Evolutionary conservation across 192 early-diverging fungal genomes (phyloP).

Genomic region (Coemansia sp.): DNA sequence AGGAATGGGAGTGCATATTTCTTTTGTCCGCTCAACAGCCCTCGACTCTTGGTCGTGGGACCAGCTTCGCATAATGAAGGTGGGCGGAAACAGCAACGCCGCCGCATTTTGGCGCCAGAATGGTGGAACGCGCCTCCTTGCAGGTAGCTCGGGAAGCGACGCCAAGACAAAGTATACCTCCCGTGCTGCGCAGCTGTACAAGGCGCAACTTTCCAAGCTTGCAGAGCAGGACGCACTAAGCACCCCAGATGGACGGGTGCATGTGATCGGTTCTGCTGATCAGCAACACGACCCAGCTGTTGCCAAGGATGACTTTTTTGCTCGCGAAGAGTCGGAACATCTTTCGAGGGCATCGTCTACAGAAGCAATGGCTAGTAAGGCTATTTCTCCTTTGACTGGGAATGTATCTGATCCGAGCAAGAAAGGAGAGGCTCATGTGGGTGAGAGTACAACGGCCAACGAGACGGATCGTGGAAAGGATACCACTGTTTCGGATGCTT

Average conservation of each 20-base stretch:
- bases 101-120: constrained; percentile 83
- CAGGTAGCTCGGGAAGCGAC: constrained; percentile 60
- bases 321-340: constrained; percentile 22
- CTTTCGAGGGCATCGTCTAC: constrained; percentile 7
- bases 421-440: background rate
- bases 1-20: constrained; percentile 96
- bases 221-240: constrained; percentile 64
- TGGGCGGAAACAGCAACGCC: constrained; percentile 83
- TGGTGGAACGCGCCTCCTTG: constrained; percentile 40
- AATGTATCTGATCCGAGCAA: background rate
- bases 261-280: constrained; percentile 5
- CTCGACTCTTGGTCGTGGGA: constrained; percentile 92
- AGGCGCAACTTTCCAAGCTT: constrained; percentile 69
- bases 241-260: constrained; percentile 37
- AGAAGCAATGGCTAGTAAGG: background rate
- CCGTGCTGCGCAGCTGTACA: constrained; percentile 74
- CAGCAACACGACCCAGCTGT: constrained; percentile 1
- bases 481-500: background rate
- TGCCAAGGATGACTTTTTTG: constrained; percentile 24
- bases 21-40: constrained; percentile 89
- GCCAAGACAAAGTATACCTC: constrained; percentile 81
- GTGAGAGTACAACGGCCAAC: background rate
- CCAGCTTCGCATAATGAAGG: constrained; percentile 87
- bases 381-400: constrained; percentile 10
- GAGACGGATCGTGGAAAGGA: background rate